phyloP scores from a whole-genome alignment of 78 protist genomes.

The Creolimax fragrantissima region DNA sequence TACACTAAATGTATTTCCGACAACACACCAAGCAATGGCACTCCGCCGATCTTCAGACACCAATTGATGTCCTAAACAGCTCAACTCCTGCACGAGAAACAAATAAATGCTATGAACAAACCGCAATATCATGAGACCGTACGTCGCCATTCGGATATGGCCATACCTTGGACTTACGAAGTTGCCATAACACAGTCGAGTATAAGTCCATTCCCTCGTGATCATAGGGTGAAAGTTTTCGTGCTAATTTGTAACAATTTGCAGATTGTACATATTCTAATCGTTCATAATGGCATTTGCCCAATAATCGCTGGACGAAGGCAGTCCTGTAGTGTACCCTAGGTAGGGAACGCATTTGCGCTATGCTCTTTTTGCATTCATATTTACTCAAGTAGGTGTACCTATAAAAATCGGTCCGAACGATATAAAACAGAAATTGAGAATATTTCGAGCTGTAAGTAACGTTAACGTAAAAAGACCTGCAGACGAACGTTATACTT shows the following conservation, averaged over 20 bases:
- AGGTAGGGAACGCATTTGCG: background rate
- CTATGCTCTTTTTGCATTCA: background rate
- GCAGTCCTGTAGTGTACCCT: background rate
- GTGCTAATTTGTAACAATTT: constrained; percentile 3
- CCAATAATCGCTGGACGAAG: background rate
- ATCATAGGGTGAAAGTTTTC: constrained; percentile 29
- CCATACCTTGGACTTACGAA: background rate
- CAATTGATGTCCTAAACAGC: constrained; percentile 35
- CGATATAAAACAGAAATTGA: constrained; percentile 1
- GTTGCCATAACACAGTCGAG: constrained; percentile 70
- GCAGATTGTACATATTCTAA: background rate
- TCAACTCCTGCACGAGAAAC: background rate
- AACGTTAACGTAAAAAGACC: background rate
- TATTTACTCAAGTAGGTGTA: background rate
- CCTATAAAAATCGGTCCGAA: background rate
- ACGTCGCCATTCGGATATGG: background rate
- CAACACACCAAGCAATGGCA: constrained; percentile 43
- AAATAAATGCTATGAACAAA: too few relatives aligned
- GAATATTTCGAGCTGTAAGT: background rate
- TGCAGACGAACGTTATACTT: background rate
- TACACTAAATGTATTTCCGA: constrained; percentile 54
- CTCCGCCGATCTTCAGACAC: background rate
- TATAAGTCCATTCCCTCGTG: constrained; percentile 48
- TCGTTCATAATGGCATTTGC: background rate
- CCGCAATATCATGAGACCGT: background rate